Conservation (phyloP, 2,329 filamentous ascomycete species). For the Massarina eburnea region DNA sequence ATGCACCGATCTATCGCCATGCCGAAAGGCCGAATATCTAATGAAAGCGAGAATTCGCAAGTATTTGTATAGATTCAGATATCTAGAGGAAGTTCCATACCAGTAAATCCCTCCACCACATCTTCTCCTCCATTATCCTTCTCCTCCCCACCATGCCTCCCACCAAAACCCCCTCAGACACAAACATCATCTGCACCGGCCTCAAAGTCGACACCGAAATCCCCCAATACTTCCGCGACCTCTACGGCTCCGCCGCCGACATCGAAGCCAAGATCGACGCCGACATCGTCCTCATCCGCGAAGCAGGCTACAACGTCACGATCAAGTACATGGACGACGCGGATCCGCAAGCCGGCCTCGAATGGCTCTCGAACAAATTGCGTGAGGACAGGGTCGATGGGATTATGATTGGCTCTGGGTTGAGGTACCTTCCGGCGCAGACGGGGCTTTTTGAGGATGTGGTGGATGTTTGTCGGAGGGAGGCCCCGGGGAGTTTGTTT, state of each 20-base stretch:
- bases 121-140: not conserved
- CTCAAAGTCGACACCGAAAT: conserved; percentile 1
- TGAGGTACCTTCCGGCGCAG: conserved; percentile 6
- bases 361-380: conserved; percentile 6
- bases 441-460: conserved; percentile 9
- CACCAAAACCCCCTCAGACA: not conserved
- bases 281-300: conserved; percentile 4
- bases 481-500: conserved; percentile 1
- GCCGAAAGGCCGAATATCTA: not conserved
- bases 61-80: not conserved
- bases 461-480: conserved; percentile 3
- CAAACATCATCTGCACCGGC: conserved; percentile 8
- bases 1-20: not conserved
- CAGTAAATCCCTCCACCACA: not conserved
- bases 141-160: not conserved
- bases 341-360: not conserved
- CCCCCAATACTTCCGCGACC: conserved; percentile 7
- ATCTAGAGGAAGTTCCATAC: not conserved
- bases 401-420: conserved; percentile 5
- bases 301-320: conserved; percentile 7
- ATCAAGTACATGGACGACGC: conserved; percentile 7
- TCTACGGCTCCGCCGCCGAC: conserved; percentile 10
- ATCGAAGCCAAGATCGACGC: conserved; percentile 11
- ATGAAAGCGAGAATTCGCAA: not conserved
- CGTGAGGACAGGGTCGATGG: conserved; percentile 2